phyloP scores from a whole-genome alignment of 2,329 filamentous ascomycete species.

The Fusarium tanahbumbuense region DNA sequence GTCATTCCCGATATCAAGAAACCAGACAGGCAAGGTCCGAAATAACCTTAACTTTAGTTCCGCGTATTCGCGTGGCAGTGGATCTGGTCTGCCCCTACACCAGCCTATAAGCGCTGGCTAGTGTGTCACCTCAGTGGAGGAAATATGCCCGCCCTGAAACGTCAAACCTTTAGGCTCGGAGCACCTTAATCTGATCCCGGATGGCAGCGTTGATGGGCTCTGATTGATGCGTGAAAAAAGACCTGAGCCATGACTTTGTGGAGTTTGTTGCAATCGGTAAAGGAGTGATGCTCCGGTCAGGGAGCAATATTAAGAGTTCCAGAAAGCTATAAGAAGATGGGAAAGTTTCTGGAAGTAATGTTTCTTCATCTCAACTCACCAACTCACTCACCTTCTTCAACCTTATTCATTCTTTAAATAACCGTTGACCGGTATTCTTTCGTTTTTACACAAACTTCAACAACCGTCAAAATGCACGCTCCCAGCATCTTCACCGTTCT shows the following conservation, averaged over 20 bases:
- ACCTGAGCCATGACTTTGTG: neutral
- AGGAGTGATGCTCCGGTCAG: neutral
- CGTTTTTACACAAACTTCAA: neutral
- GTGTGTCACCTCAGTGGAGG: constrained; percentile 16
- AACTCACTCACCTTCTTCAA: neutral
- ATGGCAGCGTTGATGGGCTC: too few species aligned
- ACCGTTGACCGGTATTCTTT: neutral
- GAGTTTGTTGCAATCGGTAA: too few species aligned
- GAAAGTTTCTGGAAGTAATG: fast-evolving
- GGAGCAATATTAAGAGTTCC: neutral
- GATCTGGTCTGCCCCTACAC: neutral
- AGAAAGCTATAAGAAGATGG: neutral
- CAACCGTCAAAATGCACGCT: neutral
- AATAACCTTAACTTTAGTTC: constrained; percentile 2
- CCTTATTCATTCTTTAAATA: neutral
- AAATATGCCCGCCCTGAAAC: constrained; percentile 4
- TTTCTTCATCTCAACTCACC: neutral
- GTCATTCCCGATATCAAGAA: neutral
- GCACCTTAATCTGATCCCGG: neutral
- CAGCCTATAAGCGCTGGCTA: neutral
- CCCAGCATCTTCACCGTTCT: constrained; percentile 33
- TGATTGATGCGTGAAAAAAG: neutral
- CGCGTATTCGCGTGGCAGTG: neutral
- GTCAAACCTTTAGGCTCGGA: neutral
- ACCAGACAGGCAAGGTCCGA: neutral